Base-by-base conservation (phyloP, 306 rosid genomes). In the Inga leiocalycina region DNA sequence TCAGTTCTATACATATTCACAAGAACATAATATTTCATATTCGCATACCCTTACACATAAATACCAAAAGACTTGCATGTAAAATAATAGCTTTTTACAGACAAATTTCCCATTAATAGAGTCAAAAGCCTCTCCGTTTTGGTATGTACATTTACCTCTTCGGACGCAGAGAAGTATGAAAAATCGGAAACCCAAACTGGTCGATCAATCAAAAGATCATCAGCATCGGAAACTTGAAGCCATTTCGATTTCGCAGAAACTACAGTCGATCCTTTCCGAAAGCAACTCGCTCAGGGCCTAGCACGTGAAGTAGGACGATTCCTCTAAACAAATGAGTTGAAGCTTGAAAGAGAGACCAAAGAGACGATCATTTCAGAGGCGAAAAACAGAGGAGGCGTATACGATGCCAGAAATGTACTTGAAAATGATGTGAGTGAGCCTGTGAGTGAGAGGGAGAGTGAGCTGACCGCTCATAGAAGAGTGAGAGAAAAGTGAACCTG, bases 371-470 rank as follows among this genome's bases (percentile, higher is more conserved):
- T 75, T 22, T 52, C 52, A 16, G 27, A 19, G 56, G 24, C 10
- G 35, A 35, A 62, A 75, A 81, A 74, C 67, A 39, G 65, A 16
- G 80, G 71, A 51, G 52, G 39, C 35, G 17, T 11, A 5, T 12
- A 37, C 57, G 79, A 70, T 49, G 70, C 49, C 22, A 30, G 32
- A 80, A 74, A 77, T 41, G 76, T 5, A 56, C 48, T n/a, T 37
- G 79, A 56, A 76, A 17, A 49, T 32, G 54, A 46, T 61, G 85
- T 14, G 54, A 48, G 85, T 19, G 73, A 48, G 66, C 10, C 34
- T 8, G 27, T 19, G 64, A 20, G 78, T 20, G 77, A 43, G 54
- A 16, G 37, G 27, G 68, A 2, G 67, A 10, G 67, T 71, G 37
- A 22, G 56, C 8, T 22, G 16, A 39, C 19, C 8, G 59, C 4